Base-by-base conservation (phyloP, 2,329 filamentous ascomycete genomes). In the Fusarium pseudograminearum region DNA sequence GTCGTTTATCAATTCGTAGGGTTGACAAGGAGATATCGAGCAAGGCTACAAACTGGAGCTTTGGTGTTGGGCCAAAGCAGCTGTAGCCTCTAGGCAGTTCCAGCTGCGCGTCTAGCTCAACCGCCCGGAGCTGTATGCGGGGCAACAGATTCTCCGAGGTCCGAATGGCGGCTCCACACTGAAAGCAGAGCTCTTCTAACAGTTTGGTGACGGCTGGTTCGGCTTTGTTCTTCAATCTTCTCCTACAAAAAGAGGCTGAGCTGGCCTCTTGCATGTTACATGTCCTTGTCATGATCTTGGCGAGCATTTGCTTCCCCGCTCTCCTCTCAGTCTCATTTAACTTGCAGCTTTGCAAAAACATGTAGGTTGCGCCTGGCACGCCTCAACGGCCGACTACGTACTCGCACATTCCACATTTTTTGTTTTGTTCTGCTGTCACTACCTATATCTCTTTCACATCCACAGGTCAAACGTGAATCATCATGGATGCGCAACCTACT, bases 81-180 rank as follows among this genome's bases (percentile, higher is more conserved):
- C 73, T 72, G 66, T 70, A 71, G 67, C 70, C 71, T 72, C 75
- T 73, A 80, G 78, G 78, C 78, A 80, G 65, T 72, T 74, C 71
- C 72, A 79, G 78, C 78, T 80, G 78, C 78, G 78, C 78, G 78
- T 80, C 77, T 69, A 79, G 77, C 76, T 78, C 65, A 59, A 65
- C 51, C 58, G 60, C 38, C 57, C 18, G 56, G 56, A 74, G 74
- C 74, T 75, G 55, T 42, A 40, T 41, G 42, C 77, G 77, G 77
- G 62, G 22, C 30, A 66, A 69, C 4, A 61, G 53, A 74, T 79
- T 69, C 34, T 72, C 78, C 78, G 78, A 33, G 1, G 11, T 7
- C 73, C 71, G 72, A 18, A 7, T 26, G 9, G 26, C n/a, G 31
- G 34, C 48, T 52, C 48, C 65, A 57, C 64, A 54, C 62, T 57